These are phyloP conservation scores for Beauveria brongniartii DNA, from an alignment of 2,329 filamentous ascomycete species.

Conservation along the genomic window DNA sequence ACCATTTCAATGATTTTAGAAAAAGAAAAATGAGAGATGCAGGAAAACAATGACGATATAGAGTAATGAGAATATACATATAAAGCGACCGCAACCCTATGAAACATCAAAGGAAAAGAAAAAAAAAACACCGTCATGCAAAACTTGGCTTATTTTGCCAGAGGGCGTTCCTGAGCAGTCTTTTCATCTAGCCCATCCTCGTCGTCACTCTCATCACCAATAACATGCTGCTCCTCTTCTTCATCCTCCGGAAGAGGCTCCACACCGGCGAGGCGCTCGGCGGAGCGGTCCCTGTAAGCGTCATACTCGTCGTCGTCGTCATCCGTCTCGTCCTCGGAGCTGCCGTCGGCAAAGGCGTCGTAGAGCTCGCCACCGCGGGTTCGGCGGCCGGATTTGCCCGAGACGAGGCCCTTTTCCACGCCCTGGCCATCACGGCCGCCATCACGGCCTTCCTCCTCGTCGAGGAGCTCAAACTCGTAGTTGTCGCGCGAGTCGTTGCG, in stretches of 20 bases:
- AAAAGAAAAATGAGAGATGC: too few relatives aligned
- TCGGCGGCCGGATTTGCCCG: conserved; percentile 37
- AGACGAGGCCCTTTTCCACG: conserved; percentile 36
- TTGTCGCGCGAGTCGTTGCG: conserved; percentile 68
- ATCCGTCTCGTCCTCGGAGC: conserved; percentile 50
- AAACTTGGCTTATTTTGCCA: not conserved
- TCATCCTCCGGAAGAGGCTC: conserved; percentile 22
- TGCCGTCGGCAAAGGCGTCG: conserved; percentile 90
- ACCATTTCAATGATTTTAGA: not conserved
- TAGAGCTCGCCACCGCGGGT: conserved; percentile 82
- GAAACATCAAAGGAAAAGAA: not conserved
- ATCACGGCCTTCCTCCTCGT: conserved; percentile 72
- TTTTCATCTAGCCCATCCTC: conserved; percentile 17
- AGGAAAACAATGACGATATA: not conserved
- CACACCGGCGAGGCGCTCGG: conserved; percentile 19
- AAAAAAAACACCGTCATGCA: not conserved
- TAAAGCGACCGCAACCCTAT: not conserved
- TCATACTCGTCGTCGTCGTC: conserved; percentile 35
- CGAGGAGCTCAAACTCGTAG: conserved; percentile 91
- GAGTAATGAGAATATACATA: not conserved
- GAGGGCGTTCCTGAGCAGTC: not conserved
- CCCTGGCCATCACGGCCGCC: conserved; percentile 50
- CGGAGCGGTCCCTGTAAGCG: conserved; percentile 32
- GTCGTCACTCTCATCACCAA: conserved; percentile 39
- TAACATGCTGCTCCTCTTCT: conserved; percentile 40